phyloP scores from a whole-genome alignment of 352 stramenopile species.

The Phytophthora fragariaefolia region DNA sequence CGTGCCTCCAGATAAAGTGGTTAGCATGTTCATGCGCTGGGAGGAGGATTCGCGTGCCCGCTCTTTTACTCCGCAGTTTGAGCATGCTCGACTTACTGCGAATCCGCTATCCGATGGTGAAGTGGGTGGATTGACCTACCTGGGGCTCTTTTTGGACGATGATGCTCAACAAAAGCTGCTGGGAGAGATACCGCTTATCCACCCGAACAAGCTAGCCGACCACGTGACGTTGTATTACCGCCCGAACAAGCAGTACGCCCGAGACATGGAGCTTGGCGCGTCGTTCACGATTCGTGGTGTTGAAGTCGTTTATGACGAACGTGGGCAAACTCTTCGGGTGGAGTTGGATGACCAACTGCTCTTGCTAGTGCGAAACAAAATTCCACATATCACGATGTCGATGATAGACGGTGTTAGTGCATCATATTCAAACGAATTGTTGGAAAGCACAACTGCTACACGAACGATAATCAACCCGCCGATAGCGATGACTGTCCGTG shows the following conservation, averaged over 20 bases:
- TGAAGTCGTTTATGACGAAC: constrained; percentile 52
- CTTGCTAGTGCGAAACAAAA: constrained; percentile 57
- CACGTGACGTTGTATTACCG: constrained; percentile 76
- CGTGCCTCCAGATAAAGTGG: constrained; percentile 61
- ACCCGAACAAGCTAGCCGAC: constrained; percentile 56
- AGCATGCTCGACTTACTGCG: constrained; percentile 39
- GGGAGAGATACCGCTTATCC: constrained; percentile 23
- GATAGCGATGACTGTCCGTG: constrained; percentile 26
- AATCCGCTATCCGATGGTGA: constrained; percentile 63
- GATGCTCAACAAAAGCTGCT: constrained; percentile 45
- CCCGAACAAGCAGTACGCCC: constrained; percentile 59
- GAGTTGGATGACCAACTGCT: constrained; percentile 44
- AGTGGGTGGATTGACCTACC: constrained; percentile 49
- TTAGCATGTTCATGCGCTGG: constrained; percentile 78
- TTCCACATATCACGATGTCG: constrained; percentile 73
- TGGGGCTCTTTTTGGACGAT: constrained; percentile 63
- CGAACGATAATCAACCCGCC: constrained; percentile 31
- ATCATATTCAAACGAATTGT: constrained; percentile 74
- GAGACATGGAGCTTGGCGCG: constrained; percentile 52
- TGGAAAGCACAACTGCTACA: constrained; percentile 30
- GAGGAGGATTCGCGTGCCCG: constrained; percentile 48
- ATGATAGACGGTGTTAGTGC: constrained; percentile 49
- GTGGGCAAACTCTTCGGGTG: constrained; percentile 59
- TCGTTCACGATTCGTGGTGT: constrained; percentile 40
- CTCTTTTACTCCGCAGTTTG: constrained; percentile 56